Conservation (phyloP, 2,329 filamentous ascomycete species). For the Cryoendolithus antarcticus region DNA sequence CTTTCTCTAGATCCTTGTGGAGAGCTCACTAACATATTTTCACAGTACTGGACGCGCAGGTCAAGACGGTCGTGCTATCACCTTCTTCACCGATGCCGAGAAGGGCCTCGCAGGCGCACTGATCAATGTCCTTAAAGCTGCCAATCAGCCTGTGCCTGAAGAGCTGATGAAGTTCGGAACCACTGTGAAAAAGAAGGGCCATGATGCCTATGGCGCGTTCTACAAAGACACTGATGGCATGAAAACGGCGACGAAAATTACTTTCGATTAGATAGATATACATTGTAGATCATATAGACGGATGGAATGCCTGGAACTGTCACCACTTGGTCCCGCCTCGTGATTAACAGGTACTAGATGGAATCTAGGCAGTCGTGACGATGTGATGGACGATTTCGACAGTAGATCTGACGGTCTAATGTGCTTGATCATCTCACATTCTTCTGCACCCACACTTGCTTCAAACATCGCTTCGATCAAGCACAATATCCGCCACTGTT, state of each 20-base stretch:
- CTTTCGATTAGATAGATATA: conserved; percentile 49
- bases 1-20: no score
- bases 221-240: conserved; percentile 80
- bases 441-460: no score
- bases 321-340: no score
- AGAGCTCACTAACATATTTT: conserved; percentile 9
- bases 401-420: no score
- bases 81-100: conserved; percentile 88
- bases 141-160: conserved; percentile 81
- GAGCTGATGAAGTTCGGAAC: conserved; percentile 90
- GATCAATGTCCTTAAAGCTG: conserved; percentile 89
- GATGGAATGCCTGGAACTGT: no score
- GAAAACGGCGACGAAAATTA: conserved; percentile 83
- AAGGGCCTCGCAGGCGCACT: conserved; percentile 84
- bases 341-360: no score
- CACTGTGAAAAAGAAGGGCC: conserved; percentile 97
- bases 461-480: no score
- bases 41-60: conserved; percentile 78
- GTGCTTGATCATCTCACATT: no score
- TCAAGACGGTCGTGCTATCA: conserved; percentile 77
- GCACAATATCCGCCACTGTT: no score
- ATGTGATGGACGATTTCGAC: no score
- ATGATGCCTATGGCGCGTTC: conserved; percentile 89
- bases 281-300: no score
- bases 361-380: no score